Percentiles rank a stretch among this genome's conserved stretches.
These are phyloP conservation scores for Solanum gandarillasii DNA, from an alignment of 257 asterid genomes.

Conservation along the genomic window DNA sequence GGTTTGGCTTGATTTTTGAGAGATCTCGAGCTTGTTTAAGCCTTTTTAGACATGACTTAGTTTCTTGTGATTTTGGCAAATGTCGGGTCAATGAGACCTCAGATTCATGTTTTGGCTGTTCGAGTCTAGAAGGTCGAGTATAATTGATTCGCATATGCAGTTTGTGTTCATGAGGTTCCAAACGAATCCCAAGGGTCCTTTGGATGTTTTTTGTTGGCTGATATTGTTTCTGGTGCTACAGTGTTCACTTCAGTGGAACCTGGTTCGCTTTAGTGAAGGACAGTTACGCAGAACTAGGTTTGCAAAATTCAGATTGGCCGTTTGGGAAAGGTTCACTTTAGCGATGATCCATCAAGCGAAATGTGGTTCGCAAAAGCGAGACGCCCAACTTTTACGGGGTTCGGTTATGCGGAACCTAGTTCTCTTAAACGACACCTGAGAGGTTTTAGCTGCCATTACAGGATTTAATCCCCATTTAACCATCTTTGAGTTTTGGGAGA, in stretches of 20 bases:
- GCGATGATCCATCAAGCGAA: not conserved
- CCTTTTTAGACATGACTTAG: not conserved
- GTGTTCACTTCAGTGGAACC: not conserved
- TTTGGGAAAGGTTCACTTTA: too few relatives aligned
- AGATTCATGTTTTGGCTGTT: too few relatives aligned
- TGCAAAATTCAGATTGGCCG: not conserved
- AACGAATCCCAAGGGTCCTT: not conserved
- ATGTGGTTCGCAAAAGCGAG: not conserved
- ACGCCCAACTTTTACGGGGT: not conserved
- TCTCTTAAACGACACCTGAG: not conserved
- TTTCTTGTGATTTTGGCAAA: too few relatives aligned
- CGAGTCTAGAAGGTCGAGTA: not conserved
- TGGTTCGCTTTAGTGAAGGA: not conserved
- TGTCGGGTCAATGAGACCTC: not conserved
- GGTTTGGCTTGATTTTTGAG: too few relatives aligned
- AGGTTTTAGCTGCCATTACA: not conserved
- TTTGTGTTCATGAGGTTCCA: not conserved
- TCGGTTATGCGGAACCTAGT: not conserved
- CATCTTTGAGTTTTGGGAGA: not conserved
- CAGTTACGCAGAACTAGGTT: not conserved
- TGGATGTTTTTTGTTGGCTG: not conserved
- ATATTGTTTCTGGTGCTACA: not conserved
- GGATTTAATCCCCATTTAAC: not conserved
- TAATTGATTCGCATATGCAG: not conserved
- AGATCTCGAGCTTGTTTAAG: not conserved